These are phyloP conservation scores for Globisporangium okanoganense DNA, from an alignment of 352 stramenopile species.

Conservation along the genomic window DNA sequence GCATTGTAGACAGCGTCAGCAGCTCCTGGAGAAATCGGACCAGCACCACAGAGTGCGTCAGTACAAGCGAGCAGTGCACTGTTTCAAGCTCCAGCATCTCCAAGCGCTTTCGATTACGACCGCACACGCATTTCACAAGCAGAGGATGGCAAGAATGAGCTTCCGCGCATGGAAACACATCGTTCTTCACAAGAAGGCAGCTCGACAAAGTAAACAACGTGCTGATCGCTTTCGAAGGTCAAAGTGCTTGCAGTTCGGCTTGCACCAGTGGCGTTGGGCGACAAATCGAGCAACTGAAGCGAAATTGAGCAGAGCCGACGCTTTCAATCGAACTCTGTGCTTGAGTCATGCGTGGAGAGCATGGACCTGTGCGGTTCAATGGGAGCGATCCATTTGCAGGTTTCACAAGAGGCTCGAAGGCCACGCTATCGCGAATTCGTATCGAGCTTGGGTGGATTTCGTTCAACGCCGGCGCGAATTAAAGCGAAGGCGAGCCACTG, in stretches of 20 bases:
- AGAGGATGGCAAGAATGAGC: not conserved
- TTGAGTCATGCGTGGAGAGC: conserved; percentile 21
- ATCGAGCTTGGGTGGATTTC: conserved; percentile 15
- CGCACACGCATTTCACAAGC: not conserved
- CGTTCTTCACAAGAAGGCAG: not conserved
- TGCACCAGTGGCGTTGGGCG: conserved; percentile 2
- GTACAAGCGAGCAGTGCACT: not conserved
- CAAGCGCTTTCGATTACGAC: not conserved
- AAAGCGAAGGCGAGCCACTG: conserved; percentile 7
- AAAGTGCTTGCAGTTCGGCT: not conserved
- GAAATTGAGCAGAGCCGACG: conserved; percentile 17
- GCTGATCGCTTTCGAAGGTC: not conserved
- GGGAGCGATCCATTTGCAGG: conserved; percentile 7
- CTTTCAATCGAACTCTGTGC: conserved; percentile 13
- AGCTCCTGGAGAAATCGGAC: not conserved
- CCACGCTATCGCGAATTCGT: not conserved
- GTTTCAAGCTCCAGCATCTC: not conserved
- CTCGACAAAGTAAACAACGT: not conserved
- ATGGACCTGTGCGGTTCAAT: conserved; percentile 19
- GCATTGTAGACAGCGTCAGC: not conserved
- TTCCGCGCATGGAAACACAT: not conserved
- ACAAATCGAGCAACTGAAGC: conserved; percentile 8
- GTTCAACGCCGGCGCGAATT: not conserved
- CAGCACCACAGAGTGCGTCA: not conserved
- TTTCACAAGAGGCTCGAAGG: conserved; percentile 12